Conservation (phyloP, 306 rosid species). For the Prunus mume region DNA sequence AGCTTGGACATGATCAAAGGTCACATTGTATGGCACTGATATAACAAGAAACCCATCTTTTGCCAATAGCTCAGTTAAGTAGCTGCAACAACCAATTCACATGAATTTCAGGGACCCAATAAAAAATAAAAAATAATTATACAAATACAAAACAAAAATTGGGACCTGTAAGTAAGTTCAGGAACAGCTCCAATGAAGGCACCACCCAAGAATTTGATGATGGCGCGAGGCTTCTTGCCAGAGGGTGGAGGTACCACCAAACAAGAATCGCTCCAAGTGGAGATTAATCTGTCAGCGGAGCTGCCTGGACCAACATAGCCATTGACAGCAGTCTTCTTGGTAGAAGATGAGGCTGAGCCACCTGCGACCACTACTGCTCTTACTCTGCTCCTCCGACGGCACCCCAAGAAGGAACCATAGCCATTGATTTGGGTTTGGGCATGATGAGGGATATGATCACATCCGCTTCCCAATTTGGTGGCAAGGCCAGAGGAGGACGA, state of each 20-base stretch:
- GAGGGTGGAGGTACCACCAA: constrained; percentile 54
- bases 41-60: constrained; percentile 75
- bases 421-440: not conserved
- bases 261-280: constrained; percentile 57
- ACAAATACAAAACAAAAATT: not conserved
- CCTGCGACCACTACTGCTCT: constrained; percentile 19
- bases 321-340: constrained; percentile 35
- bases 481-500: constrained; percentile 21
- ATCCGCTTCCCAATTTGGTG: constrained; percentile 24
- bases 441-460: constrained; percentile 3
- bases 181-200: constrained; percentile 97
- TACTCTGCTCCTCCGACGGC: not conserved
- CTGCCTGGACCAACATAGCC: constrained; percentile 34
- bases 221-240: constrained; percentile 67
- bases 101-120: not conserved
- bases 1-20: constrained; percentile 79
- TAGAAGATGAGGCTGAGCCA: constrained; percentile 9
- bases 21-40: constrained; percentile 85
- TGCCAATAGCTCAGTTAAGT: constrained; percentile 66
- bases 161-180: constrained; percentile 81
- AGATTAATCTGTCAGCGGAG: constrained; percentile 28
- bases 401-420: not conserved
- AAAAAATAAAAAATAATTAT: not conserved
- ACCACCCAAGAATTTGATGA: constrained; percentile 90
- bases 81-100: constrained; percentile 40